phyloP scores from a whole-genome alignment of 345 rosid genomes.

The Gossypium thurberi region DNA sequence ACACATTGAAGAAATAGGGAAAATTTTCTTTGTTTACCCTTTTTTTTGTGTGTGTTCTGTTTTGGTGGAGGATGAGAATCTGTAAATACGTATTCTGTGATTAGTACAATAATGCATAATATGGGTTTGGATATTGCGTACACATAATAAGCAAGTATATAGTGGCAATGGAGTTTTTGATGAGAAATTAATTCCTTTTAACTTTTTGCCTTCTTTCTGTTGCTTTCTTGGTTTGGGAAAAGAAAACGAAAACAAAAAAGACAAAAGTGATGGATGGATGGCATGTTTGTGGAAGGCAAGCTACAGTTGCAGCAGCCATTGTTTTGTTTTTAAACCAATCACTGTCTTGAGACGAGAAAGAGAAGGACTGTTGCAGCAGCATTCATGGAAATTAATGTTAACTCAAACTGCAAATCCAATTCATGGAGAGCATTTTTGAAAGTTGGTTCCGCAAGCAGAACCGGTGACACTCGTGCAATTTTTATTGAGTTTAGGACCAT shows the following conservation, averaged over 20 bases:
- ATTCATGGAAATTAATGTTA: too few relatives aligned
- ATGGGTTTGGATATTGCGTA: not conserved
- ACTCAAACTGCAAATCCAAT: not conserved
- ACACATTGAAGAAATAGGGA: not conserved
- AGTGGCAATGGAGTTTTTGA: not conserved
- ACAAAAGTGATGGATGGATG: too few relatives aligned
- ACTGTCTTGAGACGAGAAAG: not conserved
- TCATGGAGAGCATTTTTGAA: not conserved
- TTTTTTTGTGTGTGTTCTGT: not conserved
- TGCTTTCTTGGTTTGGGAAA: too few relatives aligned
- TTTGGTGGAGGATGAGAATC: slow-evolving; percentile 2
- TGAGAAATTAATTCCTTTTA: not conserved
- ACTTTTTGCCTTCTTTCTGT: not conserved
- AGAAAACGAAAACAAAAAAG: too few relatives aligned
- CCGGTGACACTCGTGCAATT: too few relatives aligned
- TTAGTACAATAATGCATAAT: not conserved
- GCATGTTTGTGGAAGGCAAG: not conserved
- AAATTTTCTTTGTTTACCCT: not conserved
- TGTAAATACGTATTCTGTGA: not conserved
- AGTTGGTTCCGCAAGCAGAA: too few relatives aligned
- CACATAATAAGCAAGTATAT: too few relatives aligned
- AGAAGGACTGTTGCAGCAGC: too few relatives aligned
- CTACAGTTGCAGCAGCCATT: not conserved
- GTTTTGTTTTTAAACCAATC: not conserved
- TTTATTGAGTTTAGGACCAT: too few relatives aligned